phyloP scores from a whole-genome alignment of 148 eudicot genomes.

The Rhododendron vialii region DNA sequence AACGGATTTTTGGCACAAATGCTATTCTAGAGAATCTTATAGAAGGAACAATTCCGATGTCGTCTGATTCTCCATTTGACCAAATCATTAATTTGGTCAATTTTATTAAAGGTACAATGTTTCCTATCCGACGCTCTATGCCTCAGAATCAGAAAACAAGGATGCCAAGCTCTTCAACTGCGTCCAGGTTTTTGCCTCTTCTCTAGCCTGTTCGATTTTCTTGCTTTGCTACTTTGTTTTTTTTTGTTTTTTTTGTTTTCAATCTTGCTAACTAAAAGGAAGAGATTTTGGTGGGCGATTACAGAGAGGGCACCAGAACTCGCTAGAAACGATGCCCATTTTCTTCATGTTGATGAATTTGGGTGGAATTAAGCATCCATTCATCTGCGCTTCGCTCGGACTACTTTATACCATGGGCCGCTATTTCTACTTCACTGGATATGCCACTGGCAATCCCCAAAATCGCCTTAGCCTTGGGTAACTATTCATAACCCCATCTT shows the following conservation, averaged over 20 bases:
- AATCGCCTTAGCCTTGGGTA: constrained; percentile 73
- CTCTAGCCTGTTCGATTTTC: neutral
- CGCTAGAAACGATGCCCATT: constrained; percentile 80
- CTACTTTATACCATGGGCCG: constrained; percentile 41
- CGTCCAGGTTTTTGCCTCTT: constrained; percentile 53
- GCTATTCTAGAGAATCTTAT: too few relatives aligned
- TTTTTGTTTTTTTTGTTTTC: neutral
- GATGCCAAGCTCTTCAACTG: constrained; percentile 93
- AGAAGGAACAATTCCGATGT: too few relatives aligned
- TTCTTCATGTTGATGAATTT: constrained; percentile 61
- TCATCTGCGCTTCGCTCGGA: constrained; percentile 49
- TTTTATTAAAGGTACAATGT: constrained; percentile 66
- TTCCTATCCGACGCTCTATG: constrained; percentile 69
- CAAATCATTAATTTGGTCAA: neutral
- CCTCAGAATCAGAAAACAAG: constrained; percentile 83
- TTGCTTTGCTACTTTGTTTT: neutral
- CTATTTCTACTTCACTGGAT: constrained; percentile 88
- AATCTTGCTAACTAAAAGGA: neutral
- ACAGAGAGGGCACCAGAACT: constrained; percentile 98
- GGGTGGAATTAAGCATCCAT: constrained; percentile 82
- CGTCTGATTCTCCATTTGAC: neutral
- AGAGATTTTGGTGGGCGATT: neutral
- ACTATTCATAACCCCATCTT: neutral
- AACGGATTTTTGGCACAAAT: too few relatives aligned
- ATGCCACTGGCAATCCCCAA: constrained; percentile 70